phyloP scores from a whole-genome alignment of 768 basidiomycete genomes.

The Hemileccinum impolitum region DNA sequence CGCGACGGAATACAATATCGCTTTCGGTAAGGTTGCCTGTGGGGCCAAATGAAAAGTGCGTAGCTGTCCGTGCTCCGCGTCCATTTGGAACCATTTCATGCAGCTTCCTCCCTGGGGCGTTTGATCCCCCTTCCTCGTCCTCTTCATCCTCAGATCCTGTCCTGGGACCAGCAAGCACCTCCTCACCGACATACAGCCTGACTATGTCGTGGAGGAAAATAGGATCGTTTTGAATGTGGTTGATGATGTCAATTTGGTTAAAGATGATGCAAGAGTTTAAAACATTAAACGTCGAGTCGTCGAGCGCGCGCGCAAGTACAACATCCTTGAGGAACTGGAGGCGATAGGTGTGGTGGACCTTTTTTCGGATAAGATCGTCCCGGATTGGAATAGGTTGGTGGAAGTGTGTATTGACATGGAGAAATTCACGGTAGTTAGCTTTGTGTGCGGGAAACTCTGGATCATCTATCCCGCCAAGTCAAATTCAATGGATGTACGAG shows the following conservation, averaged over 20 bases:
- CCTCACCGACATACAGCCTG: constrained; percentile 68
- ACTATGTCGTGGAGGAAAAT: constrained; percentile 78
- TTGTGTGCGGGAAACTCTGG: constrained; percentile 96
- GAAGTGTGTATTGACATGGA: constrained; percentile 77
- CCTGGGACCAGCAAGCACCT: constrained; percentile 47
- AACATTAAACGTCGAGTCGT: constrained; percentile 96
- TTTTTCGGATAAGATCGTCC: constrained; percentile 70
- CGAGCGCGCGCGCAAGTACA: constrained; percentile 89
- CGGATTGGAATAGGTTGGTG: constrained; percentile 85
- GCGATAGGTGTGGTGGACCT: constrained; percentile 96
- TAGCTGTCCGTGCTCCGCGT: constrained; percentile 20
- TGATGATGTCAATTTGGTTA: constrained; percentile 98
- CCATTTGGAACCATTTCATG: constrained; percentile 36
- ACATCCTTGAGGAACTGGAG: constrained; percentile 98
- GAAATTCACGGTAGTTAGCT: constrained; percentile 94
- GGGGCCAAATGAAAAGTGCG: constrained; percentile 53
- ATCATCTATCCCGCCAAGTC: constrained; percentile 60
- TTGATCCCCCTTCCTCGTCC: constrained; percentile 21
- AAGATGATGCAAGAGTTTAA: constrained; percentile 97
- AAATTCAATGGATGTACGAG: constrained; percentile 4
- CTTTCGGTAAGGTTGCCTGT: constrained; percentile 53
- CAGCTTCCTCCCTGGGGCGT: constrained; percentile 37
- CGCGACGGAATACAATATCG: constrained; percentile 57
- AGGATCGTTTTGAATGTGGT: constrained; percentile 77
- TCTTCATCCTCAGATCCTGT: constrained; percentile 29